Percentiles rank a stretch among this genome's conserved stretches.
These are phyloP conservation scores for Candida gigantensis DNA, from an alignment of 1,139 yeast species.

Conservation along the genomic window DNA sequence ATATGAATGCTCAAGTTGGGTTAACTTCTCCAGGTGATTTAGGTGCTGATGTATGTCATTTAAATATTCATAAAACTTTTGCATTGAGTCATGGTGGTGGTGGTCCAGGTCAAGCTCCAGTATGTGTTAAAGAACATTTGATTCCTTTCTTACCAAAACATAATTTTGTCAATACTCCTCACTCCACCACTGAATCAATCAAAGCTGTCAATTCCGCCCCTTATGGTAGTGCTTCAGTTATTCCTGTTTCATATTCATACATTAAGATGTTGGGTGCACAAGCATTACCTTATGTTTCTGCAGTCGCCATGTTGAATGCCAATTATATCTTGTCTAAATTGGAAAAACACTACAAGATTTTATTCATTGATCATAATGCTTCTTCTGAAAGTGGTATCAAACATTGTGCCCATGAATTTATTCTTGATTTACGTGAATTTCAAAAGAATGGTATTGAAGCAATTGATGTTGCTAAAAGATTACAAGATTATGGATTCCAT, in stretches of 20 bases:
- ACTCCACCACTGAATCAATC: slow-evolving; percentile 57
- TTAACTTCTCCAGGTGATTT: slow-evolving; percentile 95
- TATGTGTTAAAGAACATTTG: slow-evolving; percentile 85
- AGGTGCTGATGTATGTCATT: slow-evolving; percentile 98
- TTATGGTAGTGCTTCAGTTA: slow-evolving; percentile 89
- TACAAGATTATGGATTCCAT: slow-evolving; percentile 97
- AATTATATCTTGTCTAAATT: slow-evolving; percentile 89
- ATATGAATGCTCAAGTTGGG: slow-evolving; percentile 99
- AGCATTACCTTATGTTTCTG: slow-evolving; percentile 82
- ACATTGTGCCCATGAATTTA: slow-evolving; percentile 96
- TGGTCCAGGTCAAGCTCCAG: slow-evolving; percentile 99
- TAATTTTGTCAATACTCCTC: slow-evolving; percentile 60
- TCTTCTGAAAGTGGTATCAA: slow-evolving; percentile 47
- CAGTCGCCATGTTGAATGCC: slow-evolving; percentile 90
- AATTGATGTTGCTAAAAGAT: slow-evolving; percentile 92
- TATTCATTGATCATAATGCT: slow-evolving; percentile 62
- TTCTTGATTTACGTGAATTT: slow-evolving; percentile 85
- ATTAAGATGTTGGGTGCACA: slow-evolving; percentile 89
- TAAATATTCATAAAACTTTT: slow-evolving; percentile 94
- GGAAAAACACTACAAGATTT: slow-evolving; percentile 67
- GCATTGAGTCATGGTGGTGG: slow-evolving; percentile 99
- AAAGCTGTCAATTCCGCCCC: slow-evolving; percentile 90
- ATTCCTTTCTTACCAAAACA: slow-evolving; percentile 84
- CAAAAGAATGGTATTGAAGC: slow-evolving; percentile 86
- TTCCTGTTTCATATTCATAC: slow-evolving; percentile 93